Evolutionary conservation across 192 early-diverging fungal species (phyloP).

Genomic region (Podila verticillata): DNA sequence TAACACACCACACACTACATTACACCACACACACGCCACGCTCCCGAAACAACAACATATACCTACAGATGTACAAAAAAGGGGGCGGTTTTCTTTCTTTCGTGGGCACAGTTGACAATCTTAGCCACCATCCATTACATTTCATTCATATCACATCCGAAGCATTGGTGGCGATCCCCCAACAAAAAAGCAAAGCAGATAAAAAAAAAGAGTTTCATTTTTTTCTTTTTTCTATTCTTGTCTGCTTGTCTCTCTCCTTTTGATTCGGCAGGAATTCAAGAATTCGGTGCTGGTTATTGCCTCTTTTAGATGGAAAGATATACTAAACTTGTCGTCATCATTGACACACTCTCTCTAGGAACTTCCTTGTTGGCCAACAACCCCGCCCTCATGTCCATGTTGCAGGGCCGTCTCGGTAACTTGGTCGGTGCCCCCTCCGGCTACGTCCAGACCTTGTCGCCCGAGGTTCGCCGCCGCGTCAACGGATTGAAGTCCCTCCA

Average conservation of each 20-base stretch:
- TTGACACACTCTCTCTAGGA: neutral
- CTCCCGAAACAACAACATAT: no score
- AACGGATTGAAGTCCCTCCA: slow-evolving; percentile 88
- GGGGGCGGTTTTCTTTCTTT: no score
- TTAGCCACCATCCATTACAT: neutral
- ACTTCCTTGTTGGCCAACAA: slow-evolving; percentile 49
- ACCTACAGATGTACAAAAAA: no score
- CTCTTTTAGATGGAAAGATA: neutral
- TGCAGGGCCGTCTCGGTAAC: slow-evolving; percentile 80
- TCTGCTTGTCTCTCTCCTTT: neutral
- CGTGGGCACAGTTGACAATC: no score
- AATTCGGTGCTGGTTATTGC: neutral
- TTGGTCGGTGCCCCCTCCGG: slow-evolving; percentile 83
- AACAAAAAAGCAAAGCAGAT: neutral
- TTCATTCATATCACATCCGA: neutral
- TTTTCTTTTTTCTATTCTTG: neutral
- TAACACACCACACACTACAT: no score
- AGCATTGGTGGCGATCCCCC: slow-evolving; percentile 6
- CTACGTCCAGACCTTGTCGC: slow-evolving; percentile 77
- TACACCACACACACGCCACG: no score
- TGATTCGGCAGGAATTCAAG: neutral
- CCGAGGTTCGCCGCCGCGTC: slow-evolving; percentile 83
- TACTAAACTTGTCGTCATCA: neutral
- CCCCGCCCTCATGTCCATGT: slow-evolving; percentile 72
- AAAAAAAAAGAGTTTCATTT: slow-evolving; percentile 2